These are phyloP conservation scores for Jatropha podagrica DNA, from an alignment of 441 rosid species.

Conservation along the genomic window DNA sequence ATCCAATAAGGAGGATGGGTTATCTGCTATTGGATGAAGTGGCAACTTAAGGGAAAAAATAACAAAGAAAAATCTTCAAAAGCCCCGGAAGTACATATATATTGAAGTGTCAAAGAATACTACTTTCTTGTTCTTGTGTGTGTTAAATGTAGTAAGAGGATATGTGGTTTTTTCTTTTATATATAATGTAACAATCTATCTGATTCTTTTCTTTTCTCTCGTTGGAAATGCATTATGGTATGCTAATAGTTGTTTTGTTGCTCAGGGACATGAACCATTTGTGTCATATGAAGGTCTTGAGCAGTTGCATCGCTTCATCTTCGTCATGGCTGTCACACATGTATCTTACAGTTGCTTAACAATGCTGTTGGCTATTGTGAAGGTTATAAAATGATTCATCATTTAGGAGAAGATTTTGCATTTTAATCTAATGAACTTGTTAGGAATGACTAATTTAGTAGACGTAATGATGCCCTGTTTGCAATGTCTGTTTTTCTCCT, in stretches of 20 bases:
- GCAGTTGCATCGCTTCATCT: constrained; percentile 94
- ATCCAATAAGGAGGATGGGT: background rate
- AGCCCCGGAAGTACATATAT: background rate
- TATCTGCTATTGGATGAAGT: background rate
- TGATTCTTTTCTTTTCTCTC: background rate
- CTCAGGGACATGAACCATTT: constrained; percentile 84
- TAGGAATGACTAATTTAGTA: background rate
- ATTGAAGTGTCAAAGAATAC: background rate
- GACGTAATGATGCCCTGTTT: background rate
- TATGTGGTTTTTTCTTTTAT: background rate
- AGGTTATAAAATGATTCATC: constrained; percentile 42
- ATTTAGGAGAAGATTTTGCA: constrained; percentile 8
- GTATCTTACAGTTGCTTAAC: constrained; percentile 89
- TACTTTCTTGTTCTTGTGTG: background rate
- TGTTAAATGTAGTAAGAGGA: background rate
- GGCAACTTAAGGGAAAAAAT: background rate
- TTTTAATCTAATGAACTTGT: constrained; percentile 1
- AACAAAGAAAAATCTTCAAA: background rate
- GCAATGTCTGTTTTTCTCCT: background rate
- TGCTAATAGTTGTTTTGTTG: constrained; percentile 20
- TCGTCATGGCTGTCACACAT: constrained; percentile 94
- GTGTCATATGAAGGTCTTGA: constrained; percentile 89
- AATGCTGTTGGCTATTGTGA: constrained; percentile 87
- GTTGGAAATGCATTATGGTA: constrained; percentile 2
- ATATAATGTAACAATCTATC: background rate